These are phyloP conservation scores for Boletus albobrunnescens DNA, from an alignment of 1,284 basidiomycete genomes.

Conservation along the genomic window DNA sequence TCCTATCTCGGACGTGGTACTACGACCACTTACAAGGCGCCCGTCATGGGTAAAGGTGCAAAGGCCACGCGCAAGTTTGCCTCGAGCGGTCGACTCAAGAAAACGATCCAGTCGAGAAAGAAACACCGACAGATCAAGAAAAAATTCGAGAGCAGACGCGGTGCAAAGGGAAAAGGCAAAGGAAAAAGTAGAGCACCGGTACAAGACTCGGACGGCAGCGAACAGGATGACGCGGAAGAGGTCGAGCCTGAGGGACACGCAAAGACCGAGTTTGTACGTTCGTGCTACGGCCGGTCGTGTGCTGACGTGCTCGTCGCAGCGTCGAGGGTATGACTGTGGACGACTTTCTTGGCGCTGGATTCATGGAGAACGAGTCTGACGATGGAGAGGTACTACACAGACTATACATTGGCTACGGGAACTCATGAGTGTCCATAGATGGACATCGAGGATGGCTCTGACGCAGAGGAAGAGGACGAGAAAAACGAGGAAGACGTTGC, in stretches of 20 bases:
- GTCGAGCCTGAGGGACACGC: slow-evolving; percentile 23
- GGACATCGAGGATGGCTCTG: slow-evolving; percentile 41
- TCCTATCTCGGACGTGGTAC: slow-evolving; percentile 11
- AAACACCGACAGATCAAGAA: slow-evolving; percentile 74
- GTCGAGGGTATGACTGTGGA: slow-evolving; percentile 71
- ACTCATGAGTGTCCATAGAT: slow-evolving; percentile 22
- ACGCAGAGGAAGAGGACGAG: slow-evolving; percentile 43
- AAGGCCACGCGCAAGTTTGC: slow-evolving; percentile 80
- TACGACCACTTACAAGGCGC: too few species aligned
- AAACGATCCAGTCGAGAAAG: slow-evolving; percentile 74
- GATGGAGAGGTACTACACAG: slow-evolving; percentile 20
- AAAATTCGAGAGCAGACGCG: slow-evolving; percentile 61
- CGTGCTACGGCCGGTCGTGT: background rate
- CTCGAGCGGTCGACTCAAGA: slow-evolving; percentile 81
- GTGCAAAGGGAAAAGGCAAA: too few species aligned
- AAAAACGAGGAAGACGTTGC: slow-evolving; percentile 50
- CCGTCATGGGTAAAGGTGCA: slow-evolving; percentile 58
- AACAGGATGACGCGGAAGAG: slow-evolving; percentile 38
- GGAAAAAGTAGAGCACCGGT: slow-evolving; percentile 39
- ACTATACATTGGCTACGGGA: background rate
- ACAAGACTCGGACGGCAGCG: slow-evolving; percentile 37
- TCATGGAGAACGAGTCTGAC: slow-evolving; percentile 64
- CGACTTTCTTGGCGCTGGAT: slow-evolving; percentile 74
- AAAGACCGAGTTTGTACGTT: slow-evolving; percentile 14
- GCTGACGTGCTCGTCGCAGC: slow-evolving; percentile 28